Percentiles rank a stretch among this genome's conserved stretches.
Evolutionary conservation across 768 basidiomycete genomes (phyloP).

Genomic region (Suillus subaureus): DNA sequence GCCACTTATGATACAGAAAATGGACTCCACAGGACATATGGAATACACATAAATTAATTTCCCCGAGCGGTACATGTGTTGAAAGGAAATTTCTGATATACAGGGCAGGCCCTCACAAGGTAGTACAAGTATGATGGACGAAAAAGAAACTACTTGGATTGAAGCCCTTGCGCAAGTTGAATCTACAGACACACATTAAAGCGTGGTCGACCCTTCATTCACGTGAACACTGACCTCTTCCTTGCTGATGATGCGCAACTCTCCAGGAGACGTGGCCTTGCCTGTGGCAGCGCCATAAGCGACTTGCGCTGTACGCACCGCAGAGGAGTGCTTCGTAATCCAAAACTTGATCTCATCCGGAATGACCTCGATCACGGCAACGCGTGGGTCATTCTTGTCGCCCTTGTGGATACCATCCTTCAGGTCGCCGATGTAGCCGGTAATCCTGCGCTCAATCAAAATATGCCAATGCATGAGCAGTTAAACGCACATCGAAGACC

Average conservation of each 20-base stretch:
- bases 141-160: conserved; percentile 17
- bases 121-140: neutral
- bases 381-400: conserved; percentile 75
- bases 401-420: conserved; percentile 86
- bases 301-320: conserved; percentile 63
- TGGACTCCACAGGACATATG: neutral
- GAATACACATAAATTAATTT: neutral
- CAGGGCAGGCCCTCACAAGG: neutral
- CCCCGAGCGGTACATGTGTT: neutral
- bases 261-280: conserved; percentile 67
- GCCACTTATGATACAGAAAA: conserved; percentile 14
- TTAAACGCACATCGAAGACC: conserved; percentile 50
- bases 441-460: conserved; percentile 41
- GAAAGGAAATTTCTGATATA: neutral
- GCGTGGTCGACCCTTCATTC: neutral
- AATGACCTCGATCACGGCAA: conserved; percentile 76
- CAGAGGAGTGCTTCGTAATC: conserved; percentile 59
- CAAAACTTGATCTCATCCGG: conserved; percentile 85
- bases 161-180: conserved; percentile 41
- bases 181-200: conserved; percentile 36
- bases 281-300: conserved; percentile 64
- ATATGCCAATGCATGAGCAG: neutral
- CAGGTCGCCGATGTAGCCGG: conserved; percentile 86
- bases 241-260: conserved; percentile 72
- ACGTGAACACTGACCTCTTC: conserved; percentile 57